These are phyloP conservation scores for Fusarium piperis DNA, from an alignment of 2,329 filamentous ascomycete genomes.

Conservation along the genomic window DNA sequence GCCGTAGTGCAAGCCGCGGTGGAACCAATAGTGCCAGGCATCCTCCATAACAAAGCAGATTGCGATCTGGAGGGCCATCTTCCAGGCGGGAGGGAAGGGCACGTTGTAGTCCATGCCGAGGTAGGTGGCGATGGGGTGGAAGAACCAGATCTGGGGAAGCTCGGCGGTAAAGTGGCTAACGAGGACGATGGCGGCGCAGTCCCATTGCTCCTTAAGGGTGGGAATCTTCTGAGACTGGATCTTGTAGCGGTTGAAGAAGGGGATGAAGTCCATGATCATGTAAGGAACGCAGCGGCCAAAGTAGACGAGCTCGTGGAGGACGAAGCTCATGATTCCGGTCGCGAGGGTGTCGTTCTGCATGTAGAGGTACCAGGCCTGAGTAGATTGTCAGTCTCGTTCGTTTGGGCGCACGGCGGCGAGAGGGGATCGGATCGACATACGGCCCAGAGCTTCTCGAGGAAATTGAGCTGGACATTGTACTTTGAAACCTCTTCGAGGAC, in stretches of 20 bases:
- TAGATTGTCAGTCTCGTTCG: conserved; percentile 27
- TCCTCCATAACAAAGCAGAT: conserved; percentile 97
- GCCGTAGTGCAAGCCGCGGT: conserved; percentile 92
- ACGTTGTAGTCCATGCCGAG: conserved; percentile 89
- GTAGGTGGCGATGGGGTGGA: conserved; percentile 95
- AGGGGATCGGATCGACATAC: conserved; percentile 56
- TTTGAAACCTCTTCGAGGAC: conserved; percentile 72
- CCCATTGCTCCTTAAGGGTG: conserved; percentile 91
- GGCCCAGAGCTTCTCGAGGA: conserved; percentile 89
- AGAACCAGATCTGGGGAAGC: conserved; percentile 98
- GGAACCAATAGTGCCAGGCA: conserved; percentile 97
- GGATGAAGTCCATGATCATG: conserved; percentile 90
- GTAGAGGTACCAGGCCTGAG: conserved; percentile 90
- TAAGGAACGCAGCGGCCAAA: conserved; percentile 92
- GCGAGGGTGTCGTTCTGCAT: conserved; percentile 98
- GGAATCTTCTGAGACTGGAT: conserved; percentile 91
- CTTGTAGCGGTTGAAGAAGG: conserved; percentile 92
- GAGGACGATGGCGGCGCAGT: conserved; percentile 92
- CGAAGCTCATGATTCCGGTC: conserved; percentile 96
- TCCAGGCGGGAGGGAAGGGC: conserved; percentile 86
- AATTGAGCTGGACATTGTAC: conserved; percentile 86
- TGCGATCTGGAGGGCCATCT: conserved; percentile 89
- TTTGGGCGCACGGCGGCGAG: neutral
- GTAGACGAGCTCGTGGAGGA: conserved; percentile 94
- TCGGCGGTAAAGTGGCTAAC: conserved; percentile 98